Evolutionary conservation across 192 early-diverging fungal species (phyloP).

Genomic region (Lunasporangiospora selenospora): DNA sequence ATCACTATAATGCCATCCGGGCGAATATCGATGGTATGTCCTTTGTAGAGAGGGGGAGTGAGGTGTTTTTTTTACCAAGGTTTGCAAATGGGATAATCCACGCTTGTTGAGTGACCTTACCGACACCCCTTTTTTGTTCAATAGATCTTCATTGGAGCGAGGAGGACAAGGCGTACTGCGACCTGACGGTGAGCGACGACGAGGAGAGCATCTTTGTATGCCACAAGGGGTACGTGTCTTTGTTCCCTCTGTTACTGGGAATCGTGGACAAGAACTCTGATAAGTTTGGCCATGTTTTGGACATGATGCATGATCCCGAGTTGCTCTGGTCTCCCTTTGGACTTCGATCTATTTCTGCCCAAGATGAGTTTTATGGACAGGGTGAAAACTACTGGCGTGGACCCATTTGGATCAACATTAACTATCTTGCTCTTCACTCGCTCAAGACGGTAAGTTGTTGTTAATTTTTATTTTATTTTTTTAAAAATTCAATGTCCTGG

Average conservation of each 20-base stretch:
- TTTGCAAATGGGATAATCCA: neutral
- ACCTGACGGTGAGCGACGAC: constrained; percentile 63
- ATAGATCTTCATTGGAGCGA: constrained; percentile 77
- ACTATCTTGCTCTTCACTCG: constrained; percentile 81
- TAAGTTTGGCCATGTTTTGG: constrained; percentile 74
- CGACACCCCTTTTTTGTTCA: neutral
- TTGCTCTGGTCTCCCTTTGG: constrained; percentile 87
- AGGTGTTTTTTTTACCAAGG: neutral
- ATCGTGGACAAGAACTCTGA: constrained; percentile 72
- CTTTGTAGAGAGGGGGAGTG: too few relatives aligned
- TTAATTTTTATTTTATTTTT: constrained; percentile 1
- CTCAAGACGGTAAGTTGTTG: constrained; percentile 64
- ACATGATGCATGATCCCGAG: constrained; percentile 76
- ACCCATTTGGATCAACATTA: constrained; percentile 92
- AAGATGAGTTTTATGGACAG: constrained; percentile 69
- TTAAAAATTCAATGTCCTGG: constrained; percentile 38
- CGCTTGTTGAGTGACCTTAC: neutral
- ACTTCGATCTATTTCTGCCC: constrained; percentile 69
- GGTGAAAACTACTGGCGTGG: constrained; percentile 97
- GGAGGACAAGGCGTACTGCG: constrained; percentile 64
- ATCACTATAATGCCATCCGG: constrained; percentile 60
- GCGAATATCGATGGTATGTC: constrained; percentile 60
- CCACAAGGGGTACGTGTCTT: constrained; percentile 79
- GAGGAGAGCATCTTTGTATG: constrained; percentile 60
- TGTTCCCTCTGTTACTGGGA: constrained; percentile 84